Conservation (phyloP, 306 rosid genomes). For the Calophaca sinica region DNA sequence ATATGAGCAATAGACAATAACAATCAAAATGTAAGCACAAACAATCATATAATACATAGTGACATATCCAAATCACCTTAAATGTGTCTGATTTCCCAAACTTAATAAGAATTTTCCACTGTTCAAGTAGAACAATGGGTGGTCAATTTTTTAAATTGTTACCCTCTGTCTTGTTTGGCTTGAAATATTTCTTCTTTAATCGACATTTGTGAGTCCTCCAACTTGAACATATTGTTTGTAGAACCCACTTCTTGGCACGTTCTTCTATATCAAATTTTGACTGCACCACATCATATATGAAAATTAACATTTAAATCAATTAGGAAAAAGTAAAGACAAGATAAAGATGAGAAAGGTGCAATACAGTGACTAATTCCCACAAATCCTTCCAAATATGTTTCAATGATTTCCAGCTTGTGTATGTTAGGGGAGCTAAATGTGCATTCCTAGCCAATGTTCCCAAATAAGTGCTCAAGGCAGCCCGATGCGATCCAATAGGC, state of each 20-base stretch:
- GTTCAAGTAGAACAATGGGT: neutral
- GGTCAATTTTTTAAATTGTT: neutral
- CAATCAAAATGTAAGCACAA: no score
- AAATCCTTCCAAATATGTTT: neutral
- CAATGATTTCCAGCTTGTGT: neutral
- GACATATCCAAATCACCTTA: neutral
- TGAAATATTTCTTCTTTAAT: neutral
- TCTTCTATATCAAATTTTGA: neutral
- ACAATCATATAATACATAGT: no score
- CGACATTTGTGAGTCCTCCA: neutral
- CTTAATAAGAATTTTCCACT: neutral
- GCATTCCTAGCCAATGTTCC: conserved; percentile 7
- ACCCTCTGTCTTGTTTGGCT: neutral
- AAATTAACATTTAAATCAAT: neutral
- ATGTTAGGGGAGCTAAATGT: neutral
- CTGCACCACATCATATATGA: neutral
- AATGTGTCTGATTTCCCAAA: neutral
- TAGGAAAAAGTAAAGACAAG: neutral
- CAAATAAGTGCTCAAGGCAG: neutral
- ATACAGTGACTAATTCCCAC: neutral
- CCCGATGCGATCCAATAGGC: neutral
- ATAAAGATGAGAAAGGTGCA: neutral
- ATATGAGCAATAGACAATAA: no score
- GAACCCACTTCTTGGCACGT: neutral
- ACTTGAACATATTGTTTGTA: neutral